These are phyloP conservation scores for Roridomyces roridus DNA, from an alignment of 768 basidiomycete genomes.

Conservation along the genomic window DNA sequence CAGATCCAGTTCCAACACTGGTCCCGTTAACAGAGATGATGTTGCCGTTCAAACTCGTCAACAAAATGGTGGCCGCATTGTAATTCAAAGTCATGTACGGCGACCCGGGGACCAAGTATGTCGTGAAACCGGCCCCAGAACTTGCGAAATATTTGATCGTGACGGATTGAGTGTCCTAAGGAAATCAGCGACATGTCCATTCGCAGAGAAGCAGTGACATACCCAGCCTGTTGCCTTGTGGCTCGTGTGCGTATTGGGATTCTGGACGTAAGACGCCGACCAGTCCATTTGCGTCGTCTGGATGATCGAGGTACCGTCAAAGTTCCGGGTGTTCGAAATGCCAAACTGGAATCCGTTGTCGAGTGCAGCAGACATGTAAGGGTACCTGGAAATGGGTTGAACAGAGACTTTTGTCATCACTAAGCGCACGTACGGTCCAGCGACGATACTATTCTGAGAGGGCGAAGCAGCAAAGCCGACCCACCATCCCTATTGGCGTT, in stretches of 20 bases:
- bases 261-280: conserved; percentile 36
- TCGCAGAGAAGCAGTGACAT: not conserved
- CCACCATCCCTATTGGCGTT: conserved; percentile 34
- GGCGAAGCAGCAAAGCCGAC: conserved; percentile 36
- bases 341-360: conserved; percentile 37
- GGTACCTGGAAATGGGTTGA: conserved; percentile 11
- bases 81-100: conserved; percentile 41
- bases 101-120: conserved; percentile 39
- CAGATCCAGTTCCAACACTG: conserved; percentile 26
- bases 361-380: conserved; percentile 36
- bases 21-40: conserved; percentile 37
- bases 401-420: too few species aligned
- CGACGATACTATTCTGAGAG: conserved; percentile 31
- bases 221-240: conserved; percentile 43
- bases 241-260: conserved; percentile 33
- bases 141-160: conserved; percentile 42
- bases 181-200: not conserved
- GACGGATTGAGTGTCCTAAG: conserved; percentile 39
- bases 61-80: conserved; percentile 35
- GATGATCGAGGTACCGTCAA: conserved; percentile 39
- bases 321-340: conserved; percentile 34
- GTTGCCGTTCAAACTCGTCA: conserved; percentile 35
- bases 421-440: conserved; percentile 28
- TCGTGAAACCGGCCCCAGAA: conserved; percentile 35
- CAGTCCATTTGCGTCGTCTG: conserved; percentile 40